Percentiles rank a stretch among this genome's conserved stretches.
These are phyloP conservation scores for Pterocarpus macrocarpus DNA, from an alignment of 306 rosid genomes.

Conservation along the genomic window DNA sequence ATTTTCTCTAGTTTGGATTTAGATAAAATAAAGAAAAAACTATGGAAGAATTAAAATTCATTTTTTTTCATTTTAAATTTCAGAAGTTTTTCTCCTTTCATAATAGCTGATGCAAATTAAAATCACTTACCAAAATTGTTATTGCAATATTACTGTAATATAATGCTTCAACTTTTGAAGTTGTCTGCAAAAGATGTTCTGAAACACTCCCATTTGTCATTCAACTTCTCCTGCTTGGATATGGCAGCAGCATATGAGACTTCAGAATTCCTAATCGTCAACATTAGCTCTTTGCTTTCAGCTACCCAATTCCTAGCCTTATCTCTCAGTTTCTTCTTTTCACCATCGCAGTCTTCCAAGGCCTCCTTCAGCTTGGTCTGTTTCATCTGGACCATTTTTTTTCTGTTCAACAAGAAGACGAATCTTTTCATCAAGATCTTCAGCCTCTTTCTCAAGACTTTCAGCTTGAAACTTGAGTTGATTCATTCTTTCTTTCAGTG, in stretches of 20 bases:
- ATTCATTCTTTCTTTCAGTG: background rate
- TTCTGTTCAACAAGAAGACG: slow-evolving; percentile 13
- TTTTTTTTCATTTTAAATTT: background rate
- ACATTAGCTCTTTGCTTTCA: too few species aligned
- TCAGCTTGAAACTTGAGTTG: background rate
- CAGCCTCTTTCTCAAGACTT: slow-evolving; percentile 14
- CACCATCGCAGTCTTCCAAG: too few species aligned
- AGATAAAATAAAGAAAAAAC: too few species aligned
- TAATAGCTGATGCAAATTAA: background rate
- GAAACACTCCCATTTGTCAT: slow-evolving; percentile 40
- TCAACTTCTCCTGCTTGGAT: slow-evolving; percentile 31
- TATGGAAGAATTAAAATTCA: too few species aligned
- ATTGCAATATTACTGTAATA: background rate
- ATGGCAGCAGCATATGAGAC: background rate
- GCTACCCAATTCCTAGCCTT: slow-evolving; percentile 34
- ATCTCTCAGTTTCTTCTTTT: slow-evolving; percentile 24
- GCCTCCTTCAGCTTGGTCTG: too few species aligned
- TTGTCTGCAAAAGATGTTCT: slow-evolving; percentile 27
- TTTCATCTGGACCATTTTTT: slow-evolving; percentile 10
- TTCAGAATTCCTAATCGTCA: background rate
- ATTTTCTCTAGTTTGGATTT: background rate
- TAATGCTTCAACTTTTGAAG: background rate
- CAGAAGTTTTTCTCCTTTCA: background rate
- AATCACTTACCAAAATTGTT: background rate
- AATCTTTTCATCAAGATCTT: slow-evolving; percentile 32